Base-by-base conservation (phyloP, 129 eudicot species). In the Escallonia herrerae region DNA sequence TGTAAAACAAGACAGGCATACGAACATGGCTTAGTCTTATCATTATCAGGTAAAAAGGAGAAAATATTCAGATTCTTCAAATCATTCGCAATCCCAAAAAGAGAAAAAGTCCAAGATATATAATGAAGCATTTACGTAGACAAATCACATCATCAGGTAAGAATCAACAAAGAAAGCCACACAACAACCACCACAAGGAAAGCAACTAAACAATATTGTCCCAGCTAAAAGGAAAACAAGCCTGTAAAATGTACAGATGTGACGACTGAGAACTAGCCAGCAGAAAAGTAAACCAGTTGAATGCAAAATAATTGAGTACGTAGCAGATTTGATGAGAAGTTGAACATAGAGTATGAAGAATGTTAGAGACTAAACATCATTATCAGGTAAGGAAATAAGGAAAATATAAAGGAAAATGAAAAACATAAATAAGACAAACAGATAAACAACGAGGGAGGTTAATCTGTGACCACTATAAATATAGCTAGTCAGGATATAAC, bases 21-120 rank as follows among this genome's bases (percentile, higher is more conserved):
- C 33, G 33, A 22, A 22, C 33, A 22, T 22, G 33, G 33, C 33
- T 22, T 22, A 22, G 33, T 22, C 33, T 72, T 60, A 39, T 46
- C 45, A 64, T 52, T 66, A 58, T 15, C 48, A 56, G 15, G 58
- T 11, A 52, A 58, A 37, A 40, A 3, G 15, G 33, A 58, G 13
- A 59, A 66, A 60, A 56, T 22, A 60, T 47, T 71, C 79, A 77
- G 86, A 77, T 81, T 81, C 86, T 53, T 68, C 76, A 73, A 41
- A 77, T 69, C 72, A 73, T 69, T 57, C 58, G 45, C 33, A 61
- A 60, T 15, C 64, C 56, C n/a, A 68, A 66, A 76, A 59, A 69
- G 76, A 50, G 56, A 63, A 56, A 58, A 14, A 42, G 0, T 43
- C 59, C 38, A 62, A 13, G 62, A 40, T 54, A 66, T 39, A 65